Percentiles rank a stretch among this genome's conserved stretches.
Evolutionary conservation across 208 protist species (phyloP).

Genomic region (Leishmania guyanensis): DNA sequence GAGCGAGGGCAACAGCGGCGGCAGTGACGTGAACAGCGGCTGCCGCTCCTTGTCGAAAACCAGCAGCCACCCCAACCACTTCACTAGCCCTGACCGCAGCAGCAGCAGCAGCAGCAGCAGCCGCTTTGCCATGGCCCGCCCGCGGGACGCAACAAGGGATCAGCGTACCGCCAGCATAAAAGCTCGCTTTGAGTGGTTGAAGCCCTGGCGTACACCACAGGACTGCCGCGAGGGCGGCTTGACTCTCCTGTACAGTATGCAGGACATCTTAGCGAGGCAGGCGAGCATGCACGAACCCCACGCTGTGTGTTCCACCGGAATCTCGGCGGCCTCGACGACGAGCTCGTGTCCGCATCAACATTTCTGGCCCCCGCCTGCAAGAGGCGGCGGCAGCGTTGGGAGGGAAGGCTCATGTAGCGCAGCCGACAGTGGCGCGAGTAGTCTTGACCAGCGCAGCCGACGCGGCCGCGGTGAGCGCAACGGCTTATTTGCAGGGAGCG

Average conservation of each 20-base stretch:
- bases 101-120: background rate
- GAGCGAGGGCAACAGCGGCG: background rate
- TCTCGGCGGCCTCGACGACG: background rate
- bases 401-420: background rate
- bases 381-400: background rate
- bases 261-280: constrained; percentile 40
- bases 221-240: constrained; percentile 47
- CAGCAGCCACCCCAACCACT: background rate
- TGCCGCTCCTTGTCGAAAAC: background rate
- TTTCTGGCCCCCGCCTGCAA: background rate
- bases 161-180: background rate
- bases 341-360: background rate
- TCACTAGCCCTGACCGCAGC: background rate
- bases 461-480: background rate
- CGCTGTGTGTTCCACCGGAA: background rate
- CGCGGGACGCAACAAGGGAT: background rate
- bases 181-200: constrained; percentile 31
- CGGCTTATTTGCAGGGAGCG: background rate
- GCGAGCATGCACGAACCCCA: constrained; percentile 38
- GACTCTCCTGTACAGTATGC: constrained; percentile 42
- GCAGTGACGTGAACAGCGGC: background rate
- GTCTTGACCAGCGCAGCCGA: constrained; percentile 12
- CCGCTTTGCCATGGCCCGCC: background rate
- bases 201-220: constrained; percentile 54
- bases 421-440: background rate